Percentiles rank a stretch among this genome's conserved stretches.
phyloP scores from a whole-genome alignment of 345 rosid genomes.

The Geranium brycei region DNA sequence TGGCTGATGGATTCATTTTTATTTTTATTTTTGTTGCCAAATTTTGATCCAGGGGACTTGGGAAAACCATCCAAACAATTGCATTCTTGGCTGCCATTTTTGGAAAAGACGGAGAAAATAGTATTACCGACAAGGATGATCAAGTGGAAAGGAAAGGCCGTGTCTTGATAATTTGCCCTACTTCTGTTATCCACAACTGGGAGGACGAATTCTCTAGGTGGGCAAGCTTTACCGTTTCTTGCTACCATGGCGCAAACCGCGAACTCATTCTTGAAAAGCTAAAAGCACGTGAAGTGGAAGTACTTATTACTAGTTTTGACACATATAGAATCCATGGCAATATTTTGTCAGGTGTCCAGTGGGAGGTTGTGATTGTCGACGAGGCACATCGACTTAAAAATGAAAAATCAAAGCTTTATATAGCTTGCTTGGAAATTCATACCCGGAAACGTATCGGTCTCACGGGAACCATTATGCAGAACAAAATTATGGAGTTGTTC shows the following conservation, averaged over 20 bases:
- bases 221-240: conserved; percentile 58
- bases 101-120: conserved; percentile 53
- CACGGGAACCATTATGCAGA: conserved; percentile 89
- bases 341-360: conserved; percentile 46
- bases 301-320: conserved; percentile 79
- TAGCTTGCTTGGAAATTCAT: conserved; percentile 49
- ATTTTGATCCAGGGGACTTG: conserved; percentile 54
- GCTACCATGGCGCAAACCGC: conserved; percentile 72
- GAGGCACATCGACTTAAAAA: conserved; percentile 90
- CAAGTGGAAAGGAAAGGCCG: conserved; percentile 30
- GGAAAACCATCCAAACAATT: conserved; percentile 92
- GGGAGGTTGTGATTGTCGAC: conserved; percentile 87
- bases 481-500: conserved; percentile 79
- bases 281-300: conserved; percentile 46
- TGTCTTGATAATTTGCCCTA: conserved; percentile 68
- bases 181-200: conserved; percentile 90
- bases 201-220: conserved; percentile 77
- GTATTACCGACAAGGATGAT: conserved; percentile 20
- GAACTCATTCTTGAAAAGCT: conserved; percentile 68
- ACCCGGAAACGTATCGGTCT: conserved; percentile 65
- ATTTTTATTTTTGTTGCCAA: not conserved
- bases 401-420: conserved; percentile 80
- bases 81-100: conserved; percentile 83
- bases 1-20: not conserved
- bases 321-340: conserved; percentile 64